These are phyloP conservation scores for Petrea volubilis DNA, from an alignment of 257 asterid genomes.

Conservation along the genomic window DNA sequence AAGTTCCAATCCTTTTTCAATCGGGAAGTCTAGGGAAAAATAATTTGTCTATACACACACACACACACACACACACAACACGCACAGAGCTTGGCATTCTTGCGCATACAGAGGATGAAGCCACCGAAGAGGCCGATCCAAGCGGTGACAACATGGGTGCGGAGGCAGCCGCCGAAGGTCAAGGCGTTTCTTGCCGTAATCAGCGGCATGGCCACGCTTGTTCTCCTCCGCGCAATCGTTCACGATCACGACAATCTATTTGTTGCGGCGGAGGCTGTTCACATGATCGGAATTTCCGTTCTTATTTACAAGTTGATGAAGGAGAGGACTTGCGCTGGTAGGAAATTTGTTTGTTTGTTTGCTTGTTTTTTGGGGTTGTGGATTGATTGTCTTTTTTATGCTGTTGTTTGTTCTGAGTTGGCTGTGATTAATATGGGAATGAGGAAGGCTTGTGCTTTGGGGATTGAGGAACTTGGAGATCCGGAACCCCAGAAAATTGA, in stretches of 20 bases:
- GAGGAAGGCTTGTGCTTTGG: conserved; percentile 10
- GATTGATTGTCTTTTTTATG: background rate
- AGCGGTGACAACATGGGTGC: conserved; percentile 66
- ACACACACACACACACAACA: background rate
- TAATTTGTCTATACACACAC: conserved; percentile 3
- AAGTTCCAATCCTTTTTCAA: background rate
- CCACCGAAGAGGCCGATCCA: conserved; percentile 84
- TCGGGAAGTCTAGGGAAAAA: background rate
- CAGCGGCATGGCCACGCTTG: conserved; percentile 83
- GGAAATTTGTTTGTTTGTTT: background rate
- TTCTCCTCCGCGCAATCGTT: conserved; percentile 82
- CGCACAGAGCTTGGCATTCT: background rate
- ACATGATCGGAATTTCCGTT: conserved; percentile 78
- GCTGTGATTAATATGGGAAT: conserved; percentile 1
- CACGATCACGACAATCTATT: conserved; percentile 95
- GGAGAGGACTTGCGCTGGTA: conserved; percentile 98
- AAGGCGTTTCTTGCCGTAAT: conserved; percentile 85
- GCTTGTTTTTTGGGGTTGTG: background rate
- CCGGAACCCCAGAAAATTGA: background rate
- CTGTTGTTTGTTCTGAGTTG: background rate
- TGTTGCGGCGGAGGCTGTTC: conserved; percentile 95
- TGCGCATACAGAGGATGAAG: conserved; percentile 41
- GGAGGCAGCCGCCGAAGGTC: conserved; percentile 94
- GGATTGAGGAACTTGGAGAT: conserved; percentile 3
- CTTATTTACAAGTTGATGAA: conserved; percentile 87